Base-by-base conservation (phyloP, 192 early-diverging fungal genomes). In the Cetraspora pellucida region DNA sequence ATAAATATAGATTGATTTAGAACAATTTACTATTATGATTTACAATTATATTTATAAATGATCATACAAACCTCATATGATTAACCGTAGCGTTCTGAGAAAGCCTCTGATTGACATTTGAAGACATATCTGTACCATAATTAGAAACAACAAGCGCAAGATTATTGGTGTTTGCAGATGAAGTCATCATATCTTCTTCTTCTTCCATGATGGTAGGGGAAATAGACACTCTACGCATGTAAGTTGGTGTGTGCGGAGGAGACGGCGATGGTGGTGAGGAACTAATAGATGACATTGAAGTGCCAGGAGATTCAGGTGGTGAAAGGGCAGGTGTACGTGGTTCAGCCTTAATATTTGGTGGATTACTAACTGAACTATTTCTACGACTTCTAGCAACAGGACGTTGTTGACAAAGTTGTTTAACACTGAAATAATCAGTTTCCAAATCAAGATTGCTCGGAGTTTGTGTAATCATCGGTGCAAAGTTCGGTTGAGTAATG, bases 321-420 rank as follows among this genome's bases (percentile, higher is more conserved):
- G 74, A 76, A 21, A 76, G 46, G 37, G 58, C 74, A 3, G 74
- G 74, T n/a, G 74, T 66, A 13, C 21, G 14, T 25, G 60, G 64
- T 55, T 76, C 57, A 4, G 49, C 14, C 21, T 76, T 66, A 16
- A 65, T 50, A 50, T 37, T 50, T 31, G 28, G 74, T 54, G 49
- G 50, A 57, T 66, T 66, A 3, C 61, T 55, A 21, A 66, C 19
- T 28, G 30, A 64, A 23, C 61, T 66, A 44, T 63, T 55, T 66
- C 28, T 46, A 3, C 27, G 23, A 16, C 37, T 17, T 54, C 25
- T 75, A 7, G 49, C 16, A 17, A 10, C 16, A 25, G 16, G 25
- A 19, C 8, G 11, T 61, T 60, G 44, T 19, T 45, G 19, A 28
- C 25, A 31, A 47, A 49, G 73, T 5, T 23, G 14, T 28, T 52